Evolutionary conservation across 2,329 filamentous ascomycete species (phyloP), one percentile per base, ranked within the genome.

Genomic region (Neonectria sp.): DNA sequence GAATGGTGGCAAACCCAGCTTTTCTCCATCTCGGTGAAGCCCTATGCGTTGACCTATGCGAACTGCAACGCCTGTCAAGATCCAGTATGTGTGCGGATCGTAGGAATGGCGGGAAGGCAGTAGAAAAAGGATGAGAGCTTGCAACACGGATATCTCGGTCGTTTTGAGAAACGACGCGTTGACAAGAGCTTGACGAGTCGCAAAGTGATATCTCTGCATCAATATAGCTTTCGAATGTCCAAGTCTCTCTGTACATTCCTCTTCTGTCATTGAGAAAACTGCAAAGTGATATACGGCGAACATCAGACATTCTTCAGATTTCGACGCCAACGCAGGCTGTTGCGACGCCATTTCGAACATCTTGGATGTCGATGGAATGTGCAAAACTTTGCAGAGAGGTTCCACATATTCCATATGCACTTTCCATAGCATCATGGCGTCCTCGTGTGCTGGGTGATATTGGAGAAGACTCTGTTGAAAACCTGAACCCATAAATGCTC

Each of bases 11-110:
- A 82, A 35, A 65, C 73, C 69, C 1, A 79, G 68, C 7, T 80
- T 75, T 1, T 74, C 73, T 0, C 82, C 78, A 72, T 90, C 86
- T 43, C 77, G 81, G 56, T 89, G 83, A 7, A 90, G 77, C 1
- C 86, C 86, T 77, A 90, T 86, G 12, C 85, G 82, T 66, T 86
- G 83, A 1, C 84, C 86, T 49, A 88, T 86, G 45, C 87, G 85
- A 25, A 87, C 78, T 0, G 85, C 85, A 33, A 88, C 75, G 4
- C 85, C 85, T 11, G 87, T 81, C 31, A 85, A 52, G 40, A 65
- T 84, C 85, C 86, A 89, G 59, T 85, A 83, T 0, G 84, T 84
- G 45, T 86, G 82, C 13, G 83, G 79, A 65, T 87, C 85, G 46
- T 82, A 82, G 1, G 71, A 70, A 24, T 81, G 79, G 46, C 85